Percentiles rank a stretch among this genome's conserved stretches.
These are phyloP conservation scores for Globisporangium uncinulatum DNA, from an alignment of 352 stramenopile genomes.

Conservation along the genomic window DNA sequence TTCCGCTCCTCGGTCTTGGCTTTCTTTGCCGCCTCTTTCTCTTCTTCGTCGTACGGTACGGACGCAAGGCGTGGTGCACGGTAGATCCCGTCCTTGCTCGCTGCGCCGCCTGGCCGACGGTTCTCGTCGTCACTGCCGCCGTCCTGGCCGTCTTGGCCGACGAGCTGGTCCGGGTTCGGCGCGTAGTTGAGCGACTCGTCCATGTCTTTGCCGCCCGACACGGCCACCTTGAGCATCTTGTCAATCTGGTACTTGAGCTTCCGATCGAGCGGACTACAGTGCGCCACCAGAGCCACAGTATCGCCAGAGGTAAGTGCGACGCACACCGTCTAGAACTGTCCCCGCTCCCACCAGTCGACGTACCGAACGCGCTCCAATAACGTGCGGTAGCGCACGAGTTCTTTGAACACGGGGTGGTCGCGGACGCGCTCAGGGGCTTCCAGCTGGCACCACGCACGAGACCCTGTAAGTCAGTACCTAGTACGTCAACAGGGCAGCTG, in stretches of 20 bases:
- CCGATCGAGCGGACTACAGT: constrained; percentile 65
- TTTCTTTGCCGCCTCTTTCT: constrained; percentile 71
- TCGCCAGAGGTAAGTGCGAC: too few species aligned
- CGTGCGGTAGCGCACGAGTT: constrained; percentile 80
- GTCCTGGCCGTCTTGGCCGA: constrained; percentile 44
- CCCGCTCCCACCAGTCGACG: too few species aligned
- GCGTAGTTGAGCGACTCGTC: constrained; percentile 79
- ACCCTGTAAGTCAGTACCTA: too few species aligned
- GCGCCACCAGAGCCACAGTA: too few species aligned
- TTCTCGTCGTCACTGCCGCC: constrained; percentile 42
- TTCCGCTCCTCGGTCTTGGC: constrained; percentile 77
- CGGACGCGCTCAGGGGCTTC: constrained; percentile 64
- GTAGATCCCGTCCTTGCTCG: constrained; percentile 67
- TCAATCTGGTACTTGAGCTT: constrained; percentile 90
- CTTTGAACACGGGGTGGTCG: constrained; percentile 79
- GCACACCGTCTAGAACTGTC: too few species aligned
- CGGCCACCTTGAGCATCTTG: constrained; percentile 86
- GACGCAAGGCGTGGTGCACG: constrained; percentile 65
- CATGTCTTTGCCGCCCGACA: constrained; percentile 62
- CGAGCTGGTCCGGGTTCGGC: constrained; percentile 70
- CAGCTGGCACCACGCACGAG: constrained; percentile 24
- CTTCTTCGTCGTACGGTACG: constrained; percentile 83
- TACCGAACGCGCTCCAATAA: constrained; percentile 80
- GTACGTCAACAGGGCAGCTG: too few species aligned
- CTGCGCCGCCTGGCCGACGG: constrained; percentile 10